Conservation (phyloP, 2,329 filamentous ascomycete species). For the Niveomyces coronatus region DNA sequence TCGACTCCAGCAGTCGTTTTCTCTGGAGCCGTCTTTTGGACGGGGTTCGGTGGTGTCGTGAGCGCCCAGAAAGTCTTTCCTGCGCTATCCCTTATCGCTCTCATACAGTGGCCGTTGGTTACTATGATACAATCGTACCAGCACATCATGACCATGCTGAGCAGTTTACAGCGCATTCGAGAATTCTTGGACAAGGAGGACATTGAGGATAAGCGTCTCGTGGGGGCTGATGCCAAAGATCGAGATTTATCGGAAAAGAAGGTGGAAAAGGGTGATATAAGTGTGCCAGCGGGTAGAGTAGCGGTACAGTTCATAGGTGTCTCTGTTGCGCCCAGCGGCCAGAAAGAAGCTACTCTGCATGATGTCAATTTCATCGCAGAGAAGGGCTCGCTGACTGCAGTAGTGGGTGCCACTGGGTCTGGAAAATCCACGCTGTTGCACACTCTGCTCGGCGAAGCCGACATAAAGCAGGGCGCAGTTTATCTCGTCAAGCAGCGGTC, state of each 20-base stretch:
- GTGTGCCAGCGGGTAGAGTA: no score
- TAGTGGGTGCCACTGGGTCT: neutral
- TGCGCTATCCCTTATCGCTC: neutral
- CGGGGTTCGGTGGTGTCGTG: neutral
- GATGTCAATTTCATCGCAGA: neutral
- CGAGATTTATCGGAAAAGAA: neutral
- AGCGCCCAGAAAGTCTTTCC: neutral
- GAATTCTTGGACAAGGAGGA: slow-evolving; percentile 18
- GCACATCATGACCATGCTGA: slow-evolving; percentile 19
- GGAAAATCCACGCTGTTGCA: slow-evolving; percentile 1
- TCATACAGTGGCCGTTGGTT: slow-evolving; percentile 16
- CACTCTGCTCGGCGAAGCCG: neutral
- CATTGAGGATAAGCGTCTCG: neutral
- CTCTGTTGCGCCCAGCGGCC: neutral
- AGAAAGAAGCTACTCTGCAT: neutral
- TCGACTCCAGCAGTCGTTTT: neutral
- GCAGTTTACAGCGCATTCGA: slow-evolving; percentile 26
- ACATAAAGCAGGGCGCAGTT: neutral
- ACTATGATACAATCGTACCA: slow-evolving; percentile 24
- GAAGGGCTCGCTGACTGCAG: neutral
- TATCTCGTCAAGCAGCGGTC: neutral
- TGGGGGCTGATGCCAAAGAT: neutral
- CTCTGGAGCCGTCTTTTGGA: slow-evolving; percentile 1
- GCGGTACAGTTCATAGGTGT: neutral
- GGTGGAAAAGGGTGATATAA: neutral